phyloP scores from a whole-genome alignment of 352 stramenopile genomes.

The Phytophthora hibernalis region DNA sequence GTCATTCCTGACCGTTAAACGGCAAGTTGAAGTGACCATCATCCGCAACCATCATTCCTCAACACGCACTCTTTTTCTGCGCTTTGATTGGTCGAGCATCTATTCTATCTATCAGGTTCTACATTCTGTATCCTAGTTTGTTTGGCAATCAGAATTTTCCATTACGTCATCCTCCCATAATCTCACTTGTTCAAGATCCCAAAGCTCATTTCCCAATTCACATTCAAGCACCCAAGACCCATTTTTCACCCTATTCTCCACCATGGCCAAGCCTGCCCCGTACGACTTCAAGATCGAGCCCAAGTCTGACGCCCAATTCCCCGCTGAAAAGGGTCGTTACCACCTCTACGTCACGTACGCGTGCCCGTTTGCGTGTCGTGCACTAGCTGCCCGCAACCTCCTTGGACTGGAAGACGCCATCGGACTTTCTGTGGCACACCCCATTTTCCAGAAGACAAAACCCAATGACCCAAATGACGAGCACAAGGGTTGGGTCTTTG shows the following conservation, averaged over 20 bases:
- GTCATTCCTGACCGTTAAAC: neutral
- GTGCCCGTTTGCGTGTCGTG: constrained; percentile 83
- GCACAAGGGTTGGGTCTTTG: constrained; percentile 52
- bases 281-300: constrained; percentile 33
- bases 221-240: neutral
- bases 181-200: neutral
- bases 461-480: constrained; percentile 43
- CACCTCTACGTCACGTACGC: constrained; percentile 94
- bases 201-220: neutral
- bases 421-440: constrained; percentile 83
- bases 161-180: neutral
- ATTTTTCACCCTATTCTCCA: neutral
- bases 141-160: neutral
- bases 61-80: neutral
- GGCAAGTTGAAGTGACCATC: neutral
- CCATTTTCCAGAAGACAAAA: constrained; percentile 52
- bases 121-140: neutral
- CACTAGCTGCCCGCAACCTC: constrained; percentile 79
- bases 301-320: constrained; percentile 20
- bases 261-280: constrained; percentile 18
- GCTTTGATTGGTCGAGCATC: neutral
- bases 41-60: neutral
- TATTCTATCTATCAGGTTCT: neutral
- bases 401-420: constrained; percentile 94
- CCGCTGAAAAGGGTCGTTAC: constrained; percentile 69